Percentiles rank a stretch among this genome's conserved stretches.
phyloP scores from a whole-genome alignment of 2,329 filamentous ascomycete species.

The Fusarium veterinarium region DNA sequence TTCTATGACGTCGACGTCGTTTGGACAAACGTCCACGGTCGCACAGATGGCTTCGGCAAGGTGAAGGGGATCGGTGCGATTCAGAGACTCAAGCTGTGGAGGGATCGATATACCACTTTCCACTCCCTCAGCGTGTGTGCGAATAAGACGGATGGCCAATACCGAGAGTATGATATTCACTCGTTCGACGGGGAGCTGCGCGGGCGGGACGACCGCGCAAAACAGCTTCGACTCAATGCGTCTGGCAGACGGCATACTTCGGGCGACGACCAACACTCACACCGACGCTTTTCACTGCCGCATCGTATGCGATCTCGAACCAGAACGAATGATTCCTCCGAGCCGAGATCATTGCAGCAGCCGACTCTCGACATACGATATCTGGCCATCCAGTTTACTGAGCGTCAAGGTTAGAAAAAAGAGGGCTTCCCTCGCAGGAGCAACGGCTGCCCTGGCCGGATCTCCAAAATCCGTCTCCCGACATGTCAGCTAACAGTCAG shows the following conservation, averaged over 20 bases:
- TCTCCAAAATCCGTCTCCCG: slow-evolving; percentile 15
- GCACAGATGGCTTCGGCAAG: slow-evolving; percentile 62
- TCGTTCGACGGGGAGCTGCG: slow-evolving; percentile 60
- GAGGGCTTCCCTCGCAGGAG: not conserved
- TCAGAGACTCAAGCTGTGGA: slow-evolving; percentile 65
- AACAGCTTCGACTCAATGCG: slow-evolving; percentile 58
- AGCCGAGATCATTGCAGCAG: slow-evolving; percentile 41
- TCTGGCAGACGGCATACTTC: slow-evolving; percentile 56
- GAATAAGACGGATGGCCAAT: slow-evolving; percentile 58
- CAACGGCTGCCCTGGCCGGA: slow-evolving; percentile 12
- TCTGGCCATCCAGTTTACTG: slow-evolving; percentile 62
- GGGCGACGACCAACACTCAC: slow-evolving; percentile 49
- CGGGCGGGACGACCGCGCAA: slow-evolving; percentile 59
- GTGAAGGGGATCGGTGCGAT: slow-evolving; percentile 63
- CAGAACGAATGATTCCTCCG: slow-evolving; percentile 46
- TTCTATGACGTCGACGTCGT: slow-evolving; percentile 65
- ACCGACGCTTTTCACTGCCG: slow-evolving; percentile 57
- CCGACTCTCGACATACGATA: slow-evolving; percentile 57
- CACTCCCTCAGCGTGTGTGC: slow-evolving; percentile 62
- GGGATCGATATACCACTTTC: slow-evolving; percentile 59
- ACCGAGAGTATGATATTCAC: slow-evolving; percentile 61
- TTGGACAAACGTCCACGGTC: slow-evolving; percentile 62
- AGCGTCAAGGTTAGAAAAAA: slow-evolving; percentile 55
- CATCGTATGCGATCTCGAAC: slow-evolving; percentile 56
- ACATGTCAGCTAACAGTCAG: slow-evolving; percentile 43